Evolutionary conservation across 257 asterid species (phyloP).

Genomic region (Nicotiana knightiana): DNA sequence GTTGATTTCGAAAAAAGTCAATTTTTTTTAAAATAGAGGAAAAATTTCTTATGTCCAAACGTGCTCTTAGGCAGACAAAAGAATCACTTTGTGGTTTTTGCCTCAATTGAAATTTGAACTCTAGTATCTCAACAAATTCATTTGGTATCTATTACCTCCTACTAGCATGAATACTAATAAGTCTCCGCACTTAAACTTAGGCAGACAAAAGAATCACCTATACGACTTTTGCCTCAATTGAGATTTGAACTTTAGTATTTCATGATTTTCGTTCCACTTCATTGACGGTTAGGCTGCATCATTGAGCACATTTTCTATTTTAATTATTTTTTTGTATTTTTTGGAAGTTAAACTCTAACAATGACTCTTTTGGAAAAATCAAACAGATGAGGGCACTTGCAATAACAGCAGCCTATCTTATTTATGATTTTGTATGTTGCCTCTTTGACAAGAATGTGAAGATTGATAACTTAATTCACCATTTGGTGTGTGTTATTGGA

Average conservation of each 20-base stretch:
- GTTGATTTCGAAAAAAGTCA: too few species aligned
- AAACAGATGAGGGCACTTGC: slow-evolving; percentile 65
- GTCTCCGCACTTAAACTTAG: too few species aligned
- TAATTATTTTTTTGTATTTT: background rate
- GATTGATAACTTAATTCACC: slow-evolving; percentile 67
- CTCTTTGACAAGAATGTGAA: slow-evolving; percentile 43
- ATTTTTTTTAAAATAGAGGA: too few species aligned
- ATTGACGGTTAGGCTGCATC: background rate
- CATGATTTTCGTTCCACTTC: background rate
- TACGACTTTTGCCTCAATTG: too few species aligned
- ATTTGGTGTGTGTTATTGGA: slow-evolving; percentile 68
- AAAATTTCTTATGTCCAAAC: too few species aligned
- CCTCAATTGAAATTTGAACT: background rate
- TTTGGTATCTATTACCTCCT: too few species aligned
- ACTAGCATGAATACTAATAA: too few species aligned
- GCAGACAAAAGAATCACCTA: too few species aligned
- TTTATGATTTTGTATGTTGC: slow-evolving; percentile 72
- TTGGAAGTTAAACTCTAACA: background rate
- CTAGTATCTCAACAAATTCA: background rate
- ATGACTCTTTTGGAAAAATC: background rate
- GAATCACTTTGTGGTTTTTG: background rate
- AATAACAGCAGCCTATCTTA: slow-evolving; percentile 45
- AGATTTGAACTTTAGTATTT: too few species aligned
- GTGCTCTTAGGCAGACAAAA: background rate
- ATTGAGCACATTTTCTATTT: background rate